Evolutionary conservation across 805 yeast genomes (phyloP).

Genomic region (Maudiozyma serrabonitensis): DNA sequence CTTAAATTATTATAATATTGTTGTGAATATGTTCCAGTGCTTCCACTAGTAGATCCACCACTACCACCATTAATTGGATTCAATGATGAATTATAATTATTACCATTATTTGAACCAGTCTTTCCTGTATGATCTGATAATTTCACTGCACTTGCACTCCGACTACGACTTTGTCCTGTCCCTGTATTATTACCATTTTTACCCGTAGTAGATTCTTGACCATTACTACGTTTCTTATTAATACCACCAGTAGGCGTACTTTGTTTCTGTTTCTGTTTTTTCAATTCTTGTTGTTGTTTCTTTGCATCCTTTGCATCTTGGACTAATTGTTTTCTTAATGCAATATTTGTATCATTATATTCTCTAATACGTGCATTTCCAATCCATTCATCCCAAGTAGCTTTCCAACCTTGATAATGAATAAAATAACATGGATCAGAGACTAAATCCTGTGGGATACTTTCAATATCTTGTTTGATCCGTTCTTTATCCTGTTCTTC

Average conservation of each 20-base stretch:
- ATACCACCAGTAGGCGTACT: neutral
- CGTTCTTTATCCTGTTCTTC: neutral
- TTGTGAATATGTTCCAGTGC: neutral
- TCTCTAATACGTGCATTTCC: constrained; percentile 56
- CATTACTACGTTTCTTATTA: neutral
- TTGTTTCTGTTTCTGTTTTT: neutral
- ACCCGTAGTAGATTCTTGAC: neutral
- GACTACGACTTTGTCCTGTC: neutral
- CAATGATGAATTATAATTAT: neutral
- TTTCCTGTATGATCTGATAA: neutral
- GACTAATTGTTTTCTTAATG: constrained; percentile 51
- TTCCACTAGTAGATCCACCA: neutral
- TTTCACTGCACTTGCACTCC: neutral
- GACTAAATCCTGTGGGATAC: constrained; percentile 31
- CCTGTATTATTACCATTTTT: neutral
- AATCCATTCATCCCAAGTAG: constrained; percentile 97
- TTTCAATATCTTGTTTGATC: constrained; percentile 8
- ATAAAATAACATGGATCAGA: constrained; percentile 46
- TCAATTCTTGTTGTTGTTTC: constrained; percentile 18
- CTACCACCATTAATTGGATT: neutral
- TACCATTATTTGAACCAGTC: neutral
- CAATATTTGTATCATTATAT: constrained; percentile 56
- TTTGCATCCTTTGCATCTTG: constrained; percentile 33
- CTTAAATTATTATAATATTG: constrained; percentile 1
- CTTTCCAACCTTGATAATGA: constrained; percentile 94